Evolutionary conservation across 768 basidiomycete genomes (phyloP).

Genomic region (Mycena amicta): DNA sequence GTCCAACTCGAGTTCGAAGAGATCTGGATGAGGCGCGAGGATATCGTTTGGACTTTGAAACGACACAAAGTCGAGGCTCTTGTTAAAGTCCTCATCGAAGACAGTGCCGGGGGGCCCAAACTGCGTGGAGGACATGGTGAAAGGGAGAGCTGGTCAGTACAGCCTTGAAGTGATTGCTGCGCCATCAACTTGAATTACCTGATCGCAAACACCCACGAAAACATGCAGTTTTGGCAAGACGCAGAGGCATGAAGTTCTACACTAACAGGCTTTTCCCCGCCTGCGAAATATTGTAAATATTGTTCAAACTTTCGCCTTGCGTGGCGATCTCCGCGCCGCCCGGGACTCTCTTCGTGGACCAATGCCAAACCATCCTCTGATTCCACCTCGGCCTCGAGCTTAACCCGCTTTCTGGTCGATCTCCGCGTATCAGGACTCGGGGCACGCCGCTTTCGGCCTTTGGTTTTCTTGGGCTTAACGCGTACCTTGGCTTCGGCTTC

Average conservation of each 20-base stretch:
- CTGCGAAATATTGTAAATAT: no score
- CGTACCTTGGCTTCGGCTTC: not conserved
- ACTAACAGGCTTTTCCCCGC: no score
- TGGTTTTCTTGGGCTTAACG: no score
- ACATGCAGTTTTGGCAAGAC: no score
- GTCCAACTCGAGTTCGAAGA: conserved; percentile 84
- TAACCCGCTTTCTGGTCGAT: not conserved
- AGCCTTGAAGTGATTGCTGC: not conserved
- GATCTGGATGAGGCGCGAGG: conserved; percentile 77
- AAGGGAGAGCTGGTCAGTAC: not conserved
- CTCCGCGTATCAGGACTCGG: not conserved
- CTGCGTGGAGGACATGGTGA: conserved; percentile 22
- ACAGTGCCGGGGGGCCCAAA: conserved; percentile 15
- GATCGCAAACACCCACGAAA: no score
- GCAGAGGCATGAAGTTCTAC: no score
- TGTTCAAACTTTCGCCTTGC: no score
- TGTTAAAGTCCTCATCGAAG: conserved; percentile 22
- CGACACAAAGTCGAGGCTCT: conserved; percentile 67
- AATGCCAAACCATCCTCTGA: no score
- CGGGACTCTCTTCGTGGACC: no score
- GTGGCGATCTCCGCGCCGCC: no score
- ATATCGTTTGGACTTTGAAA: conserved; percentile 71
- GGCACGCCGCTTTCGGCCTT: not conserved
- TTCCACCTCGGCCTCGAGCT: not conserved
- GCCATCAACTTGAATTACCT: not conserved